Conservation (phyloP, 139 green algal species). For the Ettlia oleoabundans region DNA sequence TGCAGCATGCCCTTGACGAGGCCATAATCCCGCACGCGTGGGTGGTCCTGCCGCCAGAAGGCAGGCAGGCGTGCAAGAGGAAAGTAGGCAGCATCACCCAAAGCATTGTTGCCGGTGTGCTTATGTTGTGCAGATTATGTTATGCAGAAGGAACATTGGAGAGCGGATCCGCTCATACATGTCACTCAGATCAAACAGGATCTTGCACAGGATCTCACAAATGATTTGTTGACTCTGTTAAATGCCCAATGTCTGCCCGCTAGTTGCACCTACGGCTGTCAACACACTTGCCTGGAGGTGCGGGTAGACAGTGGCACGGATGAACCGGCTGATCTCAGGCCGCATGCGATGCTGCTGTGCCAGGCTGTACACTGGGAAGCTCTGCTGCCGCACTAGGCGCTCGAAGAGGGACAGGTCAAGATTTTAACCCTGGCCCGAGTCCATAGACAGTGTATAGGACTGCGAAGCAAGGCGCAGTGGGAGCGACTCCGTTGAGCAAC, state of each 20-base stretch:
- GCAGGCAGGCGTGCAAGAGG: no score
- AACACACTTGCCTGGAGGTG: no score
- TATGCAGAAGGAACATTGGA: no score
- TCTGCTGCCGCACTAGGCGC: conserved; percentile 59
- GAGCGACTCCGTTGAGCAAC: conserved; percentile 84
- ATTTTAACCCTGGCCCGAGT: conserved; percentile 60
- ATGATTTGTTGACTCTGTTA: no score
- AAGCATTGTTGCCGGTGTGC: neutral
- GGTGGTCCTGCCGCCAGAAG: conserved; percentile 50
- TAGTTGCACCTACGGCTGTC: no score
- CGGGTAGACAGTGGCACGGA: conserved; percentile 67
- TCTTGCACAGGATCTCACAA: no score
- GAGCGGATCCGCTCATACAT: no score
- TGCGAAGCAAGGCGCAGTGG: conserved; percentile 74
- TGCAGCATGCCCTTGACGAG: conserved; percentile 80
- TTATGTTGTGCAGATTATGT: no score
- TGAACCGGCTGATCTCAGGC: conserved; percentile 53
- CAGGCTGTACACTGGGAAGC: conserved; percentile 60
- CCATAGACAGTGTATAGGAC: conserved; percentile 92
- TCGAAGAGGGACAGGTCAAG: conserved; percentile 83
- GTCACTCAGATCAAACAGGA: no score
- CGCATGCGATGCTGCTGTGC: conserved; percentile 82
- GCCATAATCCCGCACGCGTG: conserved; percentile 74
- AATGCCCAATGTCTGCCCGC: conserved; percentile 1
- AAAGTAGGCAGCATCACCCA: neutral